Base-by-base conservation (phyloP, 164 flowering plant species). In the Vitis rupestris region DNA sequence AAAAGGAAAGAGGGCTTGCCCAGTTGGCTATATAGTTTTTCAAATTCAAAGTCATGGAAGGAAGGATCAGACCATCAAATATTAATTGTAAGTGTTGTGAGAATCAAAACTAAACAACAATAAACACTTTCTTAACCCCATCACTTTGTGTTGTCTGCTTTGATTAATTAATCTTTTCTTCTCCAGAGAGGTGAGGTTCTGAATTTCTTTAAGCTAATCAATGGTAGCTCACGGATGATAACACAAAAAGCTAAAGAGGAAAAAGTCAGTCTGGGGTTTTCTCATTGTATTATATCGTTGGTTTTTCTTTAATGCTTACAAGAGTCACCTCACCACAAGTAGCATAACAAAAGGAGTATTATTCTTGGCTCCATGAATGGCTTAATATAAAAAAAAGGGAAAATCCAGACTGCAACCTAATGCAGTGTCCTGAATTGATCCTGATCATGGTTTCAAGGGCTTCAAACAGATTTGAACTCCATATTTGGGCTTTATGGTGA, bases 401-500 rank as follows among this genome's bases (percentile, higher is more conserved):
- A 66, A 55, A 15, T 2, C 0, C n/a, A 55, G 44, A 19, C 16
- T 50, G 30, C 13, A 51, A 15, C 58, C 8, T 17, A 53, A 29
- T 47, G 54, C 27, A 12, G 37, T 10, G 14, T 15, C 48, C 37
- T 58, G 59, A 59, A 58, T 47, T 12, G 16, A 4, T 12, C 16
- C 10, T 1, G 48, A 16, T 64, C 53, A 64, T 9, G 64, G 10
- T 9, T 75, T 57, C 65, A 90, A 72, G 10, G 94, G 96, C 65
- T 76, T 81, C 85, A 95, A 72, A 51, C 71, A 63, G 48, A 96
- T 76, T 76, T 84, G 98, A 68, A 92, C 94, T 2, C 99, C 99
- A 73, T 93, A 82, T 78, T 93, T 89, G 8, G 99, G 99, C 61
- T 85, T 89, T 10, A 96, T 79, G 0, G 97, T 91, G 44, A 96